phyloP scores from a whole-genome alignment of 495 filamentous ascomycete genomes.

The Aspergillus sclerotiicarbonarius region DNA sequence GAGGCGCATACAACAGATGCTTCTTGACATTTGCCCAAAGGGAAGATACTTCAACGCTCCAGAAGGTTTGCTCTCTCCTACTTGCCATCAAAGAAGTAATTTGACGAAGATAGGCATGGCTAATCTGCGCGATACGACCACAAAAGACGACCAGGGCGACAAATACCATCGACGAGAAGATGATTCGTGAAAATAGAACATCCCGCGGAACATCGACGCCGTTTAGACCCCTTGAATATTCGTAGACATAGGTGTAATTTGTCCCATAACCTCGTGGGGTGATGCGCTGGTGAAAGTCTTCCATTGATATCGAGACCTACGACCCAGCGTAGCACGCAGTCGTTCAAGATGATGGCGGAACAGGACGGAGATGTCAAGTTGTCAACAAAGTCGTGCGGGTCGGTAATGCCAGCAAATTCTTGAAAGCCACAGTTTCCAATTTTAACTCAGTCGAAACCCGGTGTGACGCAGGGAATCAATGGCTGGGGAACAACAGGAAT shows the following conservation, averaged over 20 bases:
- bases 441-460: slow-evolving; percentile 7
- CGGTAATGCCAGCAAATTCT: background rate
- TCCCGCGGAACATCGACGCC: slow-evolving; percentile 47
- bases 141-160: slow-evolving; percentile 54
- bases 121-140: slow-evolving; percentile 57
- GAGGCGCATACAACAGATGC: slow-evolving; percentile 76
- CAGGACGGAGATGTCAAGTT: background rate
- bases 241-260: slow-evolving; percentile 44
- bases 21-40: slow-evolving; percentile 75
- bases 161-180: slow-evolving; percentile 45
- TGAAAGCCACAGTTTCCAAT: slow-evolving; percentile 5
- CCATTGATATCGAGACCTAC: slow-evolving; percentile 32
- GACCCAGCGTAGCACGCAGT: slow-evolving; percentile 8
- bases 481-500: slow-evolving; percentile 17
- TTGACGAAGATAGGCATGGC: slow-evolving; percentile 68
- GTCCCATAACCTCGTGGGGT: slow-evolving; percentile 33
- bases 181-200: slow-evolving; percentile 40
- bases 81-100: slow-evolving; percentile 60
- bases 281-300: slow-evolving; percentile 26
- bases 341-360: background rate
- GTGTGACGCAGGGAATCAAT: slow-evolving; percentile 14
- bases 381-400: slow-evolving; percentile 6
- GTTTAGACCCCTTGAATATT: slow-evolving; percentile 41
- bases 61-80: slow-evolving; percentile 53
- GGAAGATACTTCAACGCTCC: slow-evolving; percentile 61